Base-by-base conservation (phyloP, 805 yeast genomes). In the Jamesozyma jinghongensis region DNA sequence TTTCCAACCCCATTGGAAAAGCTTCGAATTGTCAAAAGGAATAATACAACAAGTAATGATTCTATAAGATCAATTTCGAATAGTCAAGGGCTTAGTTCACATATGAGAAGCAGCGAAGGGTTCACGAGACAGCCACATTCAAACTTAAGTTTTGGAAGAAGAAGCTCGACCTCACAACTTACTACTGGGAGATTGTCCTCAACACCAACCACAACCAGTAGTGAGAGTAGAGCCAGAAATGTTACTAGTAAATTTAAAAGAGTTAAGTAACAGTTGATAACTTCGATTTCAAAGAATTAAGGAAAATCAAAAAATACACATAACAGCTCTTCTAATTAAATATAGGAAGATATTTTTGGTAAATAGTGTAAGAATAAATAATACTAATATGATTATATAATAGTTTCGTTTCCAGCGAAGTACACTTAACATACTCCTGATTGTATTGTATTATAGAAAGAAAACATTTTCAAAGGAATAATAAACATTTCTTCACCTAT, bases 1-100 rank as follows among this genome's bases (percentile, higher is more conserved):
- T 48, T 54, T 18, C 61, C 62, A 6, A 41, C 42, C 4, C 52
- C 59, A 3, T 46, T 56, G 19, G 54, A 54, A 17, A 52, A 49
- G 34, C 38, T 57, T 25, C 46, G 49, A 36, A 46, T 56, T 4
- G 42, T 44, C 4, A 57, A 47, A 38, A 43, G 60, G 36, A 50
- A 51, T 37, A 51, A 44, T 40, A 56, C 60, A 0, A 44, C 43
- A 8, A 34, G 26, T 19, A 17, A 26, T 13, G 40, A 38, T 13
- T 16, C 37, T 3, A 19, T 26, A 3, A 34, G 49, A 17, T 34
- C 43, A 8, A 41, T 39, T 20, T 36, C 44, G 25, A 50, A 48
- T 12, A 45, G 40, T 16, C 51, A 51, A 34, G 56, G 56, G 2
- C 32, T 54, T 13, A 38, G 43, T 2, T 37, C 54, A 5, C 51